Evolutionary conservation across 1,139 yeast species (phyloP).

Genomic region (Candida dubliniensis): DNA sequence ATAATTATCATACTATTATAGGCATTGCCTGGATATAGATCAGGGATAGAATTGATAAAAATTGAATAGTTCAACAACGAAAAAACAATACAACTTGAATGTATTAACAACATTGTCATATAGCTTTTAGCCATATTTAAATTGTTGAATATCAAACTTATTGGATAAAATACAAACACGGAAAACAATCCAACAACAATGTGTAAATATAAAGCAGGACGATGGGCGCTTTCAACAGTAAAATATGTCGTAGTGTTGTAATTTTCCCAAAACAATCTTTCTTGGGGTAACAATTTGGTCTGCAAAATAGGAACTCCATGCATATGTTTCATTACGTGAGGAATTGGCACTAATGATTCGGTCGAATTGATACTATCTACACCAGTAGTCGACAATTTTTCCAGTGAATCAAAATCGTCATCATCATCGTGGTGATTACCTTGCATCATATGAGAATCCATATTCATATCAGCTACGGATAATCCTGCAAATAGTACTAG

Average conservation of each 20-base stretch:
- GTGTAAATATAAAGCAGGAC: slow-evolving; percentile 60
- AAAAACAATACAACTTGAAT: slow-evolving; percentile 44
- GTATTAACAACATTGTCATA: slow-evolving; percentile 54
- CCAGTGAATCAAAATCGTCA: neutral
- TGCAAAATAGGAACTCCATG: slow-evolving; percentile 81
- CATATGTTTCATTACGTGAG: slow-evolving; percentile 53
- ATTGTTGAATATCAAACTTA: slow-evolving; percentile 63
- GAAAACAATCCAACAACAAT: slow-evolving; percentile 45
- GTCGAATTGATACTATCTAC: slow-evolving; percentile 1
- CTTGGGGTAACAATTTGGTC: slow-evolving; percentile 68
- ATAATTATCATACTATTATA: slow-evolving; percentile 68
- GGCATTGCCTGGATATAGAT: slow-evolving; percentile 73
- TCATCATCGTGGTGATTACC: slow-evolving; percentile 7
- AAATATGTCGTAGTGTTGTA: slow-evolving; percentile 83
- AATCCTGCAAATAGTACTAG: slow-evolving; percentile 9
- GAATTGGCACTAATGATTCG: slow-evolving; percentile 27
- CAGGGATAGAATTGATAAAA: slow-evolving; percentile 60
- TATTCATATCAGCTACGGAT: slow-evolving; percentile 15
- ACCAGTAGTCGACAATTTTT: neutral
- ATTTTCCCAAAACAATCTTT: slow-evolving; percentile 71
- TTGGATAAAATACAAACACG: slow-evolving; percentile 65
- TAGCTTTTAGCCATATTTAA: slow-evolving; percentile 54
- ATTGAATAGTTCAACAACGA: slow-evolving; percentile 61
- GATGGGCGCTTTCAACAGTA: slow-evolving; percentile 51
- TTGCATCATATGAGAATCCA: slow-evolving; percentile 6